Evolutionary conservation across 2,329 filamentous ascomycete genomes (phyloP).

Genomic region (Hortaea werneckii): DNA sequence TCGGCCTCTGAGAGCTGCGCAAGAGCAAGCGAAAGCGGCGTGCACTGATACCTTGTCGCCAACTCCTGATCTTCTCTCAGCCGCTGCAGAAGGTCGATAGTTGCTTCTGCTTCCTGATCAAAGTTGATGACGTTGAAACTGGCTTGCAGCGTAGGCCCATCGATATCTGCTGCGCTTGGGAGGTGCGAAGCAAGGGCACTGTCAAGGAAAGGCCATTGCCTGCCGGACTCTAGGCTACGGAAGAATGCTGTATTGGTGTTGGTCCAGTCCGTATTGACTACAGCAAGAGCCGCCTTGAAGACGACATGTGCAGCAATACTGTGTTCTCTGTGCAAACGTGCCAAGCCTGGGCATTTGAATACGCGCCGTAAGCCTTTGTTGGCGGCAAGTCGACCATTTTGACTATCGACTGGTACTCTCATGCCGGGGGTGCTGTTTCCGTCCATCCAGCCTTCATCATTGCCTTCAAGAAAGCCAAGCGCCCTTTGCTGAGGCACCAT

Average conservation of each 20-base stretch:
- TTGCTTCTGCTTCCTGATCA: not conserved
- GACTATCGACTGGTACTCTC: not conserved
- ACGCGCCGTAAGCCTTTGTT: not conserved
- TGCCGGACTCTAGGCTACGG: not conserved
- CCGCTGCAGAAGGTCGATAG: not conserved
- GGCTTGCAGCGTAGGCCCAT: not conserved
- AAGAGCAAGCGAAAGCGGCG: not conserved
- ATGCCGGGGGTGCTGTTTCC: not conserved
- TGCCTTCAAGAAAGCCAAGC: not conserved
- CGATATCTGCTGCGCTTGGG: not conserved
- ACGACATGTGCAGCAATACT: not conserved
- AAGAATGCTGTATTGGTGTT: not conserved
- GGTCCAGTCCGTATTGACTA: not conserved
- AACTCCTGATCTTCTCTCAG: not conserved
- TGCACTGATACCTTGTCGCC: not conserved
- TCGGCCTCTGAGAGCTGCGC: not conserved
- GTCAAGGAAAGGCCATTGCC: not conserved
- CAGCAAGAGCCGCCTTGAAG: not conserved
- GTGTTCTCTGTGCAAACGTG: not conserved
- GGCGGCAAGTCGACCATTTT: not conserved
- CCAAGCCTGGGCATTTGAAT: not conserved
- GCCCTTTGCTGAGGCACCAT: not conserved
- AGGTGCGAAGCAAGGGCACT: not conserved
- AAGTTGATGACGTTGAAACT: not conserved
- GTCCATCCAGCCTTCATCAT: not conserved